Conservation (phyloP, 1,284 basidiomycete species). For the Gastroboletus turbinatus region DNA sequence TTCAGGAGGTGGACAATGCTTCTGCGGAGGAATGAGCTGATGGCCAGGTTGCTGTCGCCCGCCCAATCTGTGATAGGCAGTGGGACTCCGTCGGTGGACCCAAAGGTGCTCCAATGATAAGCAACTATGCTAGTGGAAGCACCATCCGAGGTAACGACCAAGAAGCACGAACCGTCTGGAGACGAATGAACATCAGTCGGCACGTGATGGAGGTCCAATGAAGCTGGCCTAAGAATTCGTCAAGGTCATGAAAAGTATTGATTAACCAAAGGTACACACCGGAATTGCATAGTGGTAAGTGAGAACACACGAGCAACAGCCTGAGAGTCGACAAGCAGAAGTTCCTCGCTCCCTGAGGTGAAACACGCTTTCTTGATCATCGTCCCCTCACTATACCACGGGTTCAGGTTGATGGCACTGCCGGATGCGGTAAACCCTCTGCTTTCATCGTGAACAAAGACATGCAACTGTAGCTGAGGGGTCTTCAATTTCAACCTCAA, state of each 20-base stretch:
- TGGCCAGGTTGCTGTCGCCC: slow-evolving; percentile 25
- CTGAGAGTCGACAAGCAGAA: slow-evolving; percentile 47
- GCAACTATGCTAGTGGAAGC: slow-evolving; percentile 31
- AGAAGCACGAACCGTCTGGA: slow-evolving; percentile 55
- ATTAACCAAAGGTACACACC: slow-evolving; percentile 35
- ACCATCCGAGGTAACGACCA: slow-evolving; percentile 34
- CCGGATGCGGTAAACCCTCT: slow-evolving; percentile 40
- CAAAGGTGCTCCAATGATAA: slow-evolving; percentile 59
- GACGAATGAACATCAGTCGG: slow-evolving; percentile 43
- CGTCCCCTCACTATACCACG: slow-evolving; percentile 42
- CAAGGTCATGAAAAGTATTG: not conserved
- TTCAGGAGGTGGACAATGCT: slow-evolving; percentile 43
- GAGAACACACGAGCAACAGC: slow-evolving; percentile 49
- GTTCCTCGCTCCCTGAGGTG: slow-evolving; percentile 48
- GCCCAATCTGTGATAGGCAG: slow-evolving; percentile 34
- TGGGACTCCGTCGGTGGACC: slow-evolving; percentile 45
- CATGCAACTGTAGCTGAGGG: slow-evolving; percentile 39
- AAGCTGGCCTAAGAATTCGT: slow-evolving; percentile 42
- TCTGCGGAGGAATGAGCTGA: slow-evolving; percentile 48
- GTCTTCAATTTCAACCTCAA: not conserved
- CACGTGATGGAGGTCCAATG: slow-evolving; percentile 37
- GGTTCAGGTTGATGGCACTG: slow-evolving; percentile 39
- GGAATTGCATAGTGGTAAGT: slow-evolving; percentile 49
- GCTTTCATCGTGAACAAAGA: slow-evolving; percentile 45
- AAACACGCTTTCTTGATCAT: slow-evolving; percentile 41